Base-by-base conservation (phyloP, 257 asterid species). In the Solanum habrochaites region DNA sequence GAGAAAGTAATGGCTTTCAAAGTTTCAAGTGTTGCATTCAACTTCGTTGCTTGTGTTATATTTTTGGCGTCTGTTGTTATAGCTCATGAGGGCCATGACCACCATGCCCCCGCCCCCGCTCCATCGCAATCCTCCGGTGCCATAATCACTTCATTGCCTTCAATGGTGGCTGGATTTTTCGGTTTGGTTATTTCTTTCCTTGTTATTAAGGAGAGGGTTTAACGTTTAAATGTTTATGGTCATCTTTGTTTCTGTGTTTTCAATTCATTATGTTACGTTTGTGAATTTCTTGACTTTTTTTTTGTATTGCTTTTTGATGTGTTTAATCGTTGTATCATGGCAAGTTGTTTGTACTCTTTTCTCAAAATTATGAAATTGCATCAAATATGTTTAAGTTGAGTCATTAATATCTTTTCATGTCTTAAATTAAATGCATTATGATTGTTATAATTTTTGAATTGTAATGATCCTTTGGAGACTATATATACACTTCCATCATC, bases 151-250 rank as follows among this genome's bases (percentile, higher is more conserved):
- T 85, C 82, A 42, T 21, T 85, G 25, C 87, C 87, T n/a, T 85
- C 87, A 32, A 8, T 35, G 64, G 37, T 43, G 35, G 87, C 21
- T 21, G 87, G 82, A 47, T 35, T 85, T 25, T 71, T 85, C 39
- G 47, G 82, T 72, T 85, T 85, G 45, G 82, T 85, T 56, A 11
- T 85, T 85, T 85, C 87, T 37, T 85, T 84, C 77, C 66, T 84
- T 66, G 45, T 84, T 42, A 84, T 84, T 42, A 84, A 70, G 66
- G 80, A 70, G 7, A 64, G 45, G 8, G 29, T 66, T 66, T 84
- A 56, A 83, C 20, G 9, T 2, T 52, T 75, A 78, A 45, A 56
- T 58, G 72, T 11, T 31, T 82, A 60, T 18, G 20, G n/a, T 15
- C 10, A n/a, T 15, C 15, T 60, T 14, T 85, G 70, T 85, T 56